Evolutionary conservation across 2,329 filamentous ascomycete genomes (phyloP).

Genomic region (Phoma herbarum): DNA sequence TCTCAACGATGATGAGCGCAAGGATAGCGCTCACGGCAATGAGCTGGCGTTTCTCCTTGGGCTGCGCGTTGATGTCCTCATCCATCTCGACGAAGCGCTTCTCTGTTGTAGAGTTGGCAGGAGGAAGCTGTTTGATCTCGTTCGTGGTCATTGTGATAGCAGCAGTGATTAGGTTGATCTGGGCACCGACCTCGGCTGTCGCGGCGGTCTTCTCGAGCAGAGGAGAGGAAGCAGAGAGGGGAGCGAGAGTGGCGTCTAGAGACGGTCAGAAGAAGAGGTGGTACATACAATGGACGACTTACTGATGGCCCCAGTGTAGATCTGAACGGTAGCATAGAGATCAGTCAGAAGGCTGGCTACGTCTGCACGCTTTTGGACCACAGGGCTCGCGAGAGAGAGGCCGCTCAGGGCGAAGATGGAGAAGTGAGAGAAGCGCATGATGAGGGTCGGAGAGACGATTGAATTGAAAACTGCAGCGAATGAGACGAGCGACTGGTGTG

Average conservation of each 20-base stretch:
- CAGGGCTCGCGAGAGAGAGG: conserved; percentile 28
- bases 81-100: not conserved
- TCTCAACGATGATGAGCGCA: conserved; percentile 30
- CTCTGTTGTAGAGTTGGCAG: conserved; percentile 3
- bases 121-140: conserved; percentile 23
- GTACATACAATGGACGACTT: too few relatives aligned
- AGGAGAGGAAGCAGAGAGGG: conserved; percentile 27
- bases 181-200: conserved; percentile 25
- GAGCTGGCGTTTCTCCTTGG: conserved; percentile 23
- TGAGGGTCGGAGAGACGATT: not conserved
- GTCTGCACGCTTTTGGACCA: conserved; percentile 22
- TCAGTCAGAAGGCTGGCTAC: conserved; percentile 27
- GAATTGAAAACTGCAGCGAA: not conserved
- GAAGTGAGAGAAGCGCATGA: conserved; percentile 29
- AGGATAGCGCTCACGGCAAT: conserved; percentile 25
- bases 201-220: conserved; percentile 31
- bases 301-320: conserved; percentile 34
- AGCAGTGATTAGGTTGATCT: conserved; percentile 27
- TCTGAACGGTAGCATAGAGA: conserved; percentile 30
- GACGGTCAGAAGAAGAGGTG: not conserved
- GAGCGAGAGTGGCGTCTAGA: conserved; percentile 29
- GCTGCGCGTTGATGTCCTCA: conserved; percentile 1
- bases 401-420: conserved; percentile 24
- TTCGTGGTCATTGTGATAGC: conserved; percentile 22
- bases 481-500: not conserved